These are phyloP conservation scores for Panus rudis DNA, from an alignment of 768 basidiomycete genomes.

Conservation along the genomic window DNA sequence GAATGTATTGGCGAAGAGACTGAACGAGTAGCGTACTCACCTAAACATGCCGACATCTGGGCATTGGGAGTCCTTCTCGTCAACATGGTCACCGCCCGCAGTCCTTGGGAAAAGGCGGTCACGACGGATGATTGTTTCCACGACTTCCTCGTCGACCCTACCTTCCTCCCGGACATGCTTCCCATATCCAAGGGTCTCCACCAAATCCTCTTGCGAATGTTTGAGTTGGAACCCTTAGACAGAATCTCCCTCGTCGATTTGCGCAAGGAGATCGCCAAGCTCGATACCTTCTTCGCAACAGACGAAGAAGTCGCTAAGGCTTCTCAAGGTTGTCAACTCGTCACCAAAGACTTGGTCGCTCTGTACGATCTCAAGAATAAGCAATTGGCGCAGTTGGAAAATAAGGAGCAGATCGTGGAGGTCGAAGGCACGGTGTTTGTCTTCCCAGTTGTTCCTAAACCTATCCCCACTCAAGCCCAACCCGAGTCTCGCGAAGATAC, in stretches of 20 bases:
- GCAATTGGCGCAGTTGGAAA: no score
- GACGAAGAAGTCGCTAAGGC: conserved; percentile 7
- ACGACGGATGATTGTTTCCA: conserved; percentile 60
- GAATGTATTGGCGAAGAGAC: conserved; percentile 49
- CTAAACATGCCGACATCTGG: conserved; percentile 65
- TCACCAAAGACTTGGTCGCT: no score
- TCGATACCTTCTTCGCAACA: conserved; percentile 23
- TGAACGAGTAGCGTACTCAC: conserved; percentile 44
- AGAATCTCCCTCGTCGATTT: conserved; percentile 15
- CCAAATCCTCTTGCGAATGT: conserved; percentile 51
- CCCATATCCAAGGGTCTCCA: conserved; percentile 69
- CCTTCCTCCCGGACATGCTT: conserved; percentile 60
- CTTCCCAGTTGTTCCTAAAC: no score
- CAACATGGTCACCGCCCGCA: conserved; percentile 73
- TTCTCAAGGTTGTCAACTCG: neutral
- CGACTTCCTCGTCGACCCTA: conserved; percentile 51
- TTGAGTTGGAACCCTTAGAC: conserved; percentile 14
- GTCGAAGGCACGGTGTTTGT: no score
- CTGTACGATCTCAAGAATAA: no score
- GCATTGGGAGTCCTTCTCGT: conserved; percentile 73
- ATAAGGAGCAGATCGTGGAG: no score
- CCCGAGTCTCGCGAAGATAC: no score
- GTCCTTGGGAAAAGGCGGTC: conserved; percentile 71
- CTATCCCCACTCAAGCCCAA: no score
- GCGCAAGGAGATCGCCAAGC: conserved; percentile 14